Conservation (phyloP, 306 rosid genomes). For the Vigna mungo region DNA sequence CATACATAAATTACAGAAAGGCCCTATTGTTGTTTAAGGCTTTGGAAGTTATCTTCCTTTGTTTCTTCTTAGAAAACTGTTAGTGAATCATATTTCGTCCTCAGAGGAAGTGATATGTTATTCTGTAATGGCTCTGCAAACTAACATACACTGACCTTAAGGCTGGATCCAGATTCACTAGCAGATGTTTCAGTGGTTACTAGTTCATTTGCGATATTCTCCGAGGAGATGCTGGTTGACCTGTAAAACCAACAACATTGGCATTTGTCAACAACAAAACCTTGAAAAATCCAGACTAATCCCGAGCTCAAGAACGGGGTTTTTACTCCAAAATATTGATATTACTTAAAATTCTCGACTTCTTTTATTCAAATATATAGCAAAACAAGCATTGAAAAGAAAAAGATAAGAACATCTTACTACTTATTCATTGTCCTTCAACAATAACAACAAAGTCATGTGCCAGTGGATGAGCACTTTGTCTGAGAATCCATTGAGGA, state of each 20-base stretch:
- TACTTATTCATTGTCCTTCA: neutral
- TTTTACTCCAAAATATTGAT: conserved; percentile 2
- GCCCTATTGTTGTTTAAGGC: neutral
- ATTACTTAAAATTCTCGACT: neutral
- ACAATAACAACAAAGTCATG: neutral
- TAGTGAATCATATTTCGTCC: conserved; percentile 21
- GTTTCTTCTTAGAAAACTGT: neutral
- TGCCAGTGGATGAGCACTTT: neutral
- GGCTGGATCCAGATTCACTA: conserved; percentile 63
- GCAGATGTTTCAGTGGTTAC: conserved; percentile 62
- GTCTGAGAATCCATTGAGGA: neutral
- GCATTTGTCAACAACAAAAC: conserved; percentile 16
- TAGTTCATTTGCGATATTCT: conserved; percentile 63
- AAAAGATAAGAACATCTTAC: neutral
- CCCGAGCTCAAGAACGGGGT: conserved; percentile 11
- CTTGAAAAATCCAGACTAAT: conserved; percentile 9
- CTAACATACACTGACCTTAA: conserved; percentile 61
- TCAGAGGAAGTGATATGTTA: conserved; percentile 3
- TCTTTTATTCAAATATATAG: neutral
- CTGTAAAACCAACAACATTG: conserved; percentile 47
- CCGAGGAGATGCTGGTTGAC: conserved; percentile 72
- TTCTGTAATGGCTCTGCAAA: conserved; percentile 10
- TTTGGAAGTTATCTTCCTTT: neutral
- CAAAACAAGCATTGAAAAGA: conserved; percentile 2
- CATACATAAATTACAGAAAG: neutral